Conservation (phyloP, 345 rosid genomes). For the Pistacia vera region DNA sequence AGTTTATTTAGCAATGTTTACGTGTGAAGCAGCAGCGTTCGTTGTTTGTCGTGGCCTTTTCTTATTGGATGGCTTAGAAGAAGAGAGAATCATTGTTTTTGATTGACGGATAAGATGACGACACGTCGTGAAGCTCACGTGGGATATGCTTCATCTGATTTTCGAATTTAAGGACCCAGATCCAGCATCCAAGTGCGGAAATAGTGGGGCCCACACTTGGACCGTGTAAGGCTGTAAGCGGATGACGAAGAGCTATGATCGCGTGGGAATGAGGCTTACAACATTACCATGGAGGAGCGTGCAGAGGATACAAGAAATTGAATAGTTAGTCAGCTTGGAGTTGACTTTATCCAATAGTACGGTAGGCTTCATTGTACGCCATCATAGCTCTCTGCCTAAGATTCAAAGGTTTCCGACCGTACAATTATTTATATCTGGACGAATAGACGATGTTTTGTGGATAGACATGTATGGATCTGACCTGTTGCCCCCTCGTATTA, state of each 20-base stretch:
- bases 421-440: background rate
- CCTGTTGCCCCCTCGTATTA: too few relatives aligned
- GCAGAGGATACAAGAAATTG: background rate
- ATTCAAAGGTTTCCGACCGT: conserved; percentile 16
- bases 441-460: background rate
- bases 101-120: background rate
- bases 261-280: background rate
- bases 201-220: conserved; percentile 7
- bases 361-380: background rate
- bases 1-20: background rate
- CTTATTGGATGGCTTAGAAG: background rate
- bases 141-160: background rate
- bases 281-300: background rate
- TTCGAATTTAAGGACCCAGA: conserved; percentile 9
- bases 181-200: conserved; percentile 31
- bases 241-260: background rate
- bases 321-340: background rate
- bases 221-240: background rate
- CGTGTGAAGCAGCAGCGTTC: background rate
- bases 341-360: conserved; percentile 5
- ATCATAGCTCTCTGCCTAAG: conserved; percentile 3
- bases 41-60: background rate
- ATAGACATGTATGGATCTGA: background rate
- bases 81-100: background rate
- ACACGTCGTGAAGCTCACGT: conserved; percentile 6